phyloP scores from a whole-genome alignment of 345 rosid species.

The Gossypium herbaceum region DNA sequence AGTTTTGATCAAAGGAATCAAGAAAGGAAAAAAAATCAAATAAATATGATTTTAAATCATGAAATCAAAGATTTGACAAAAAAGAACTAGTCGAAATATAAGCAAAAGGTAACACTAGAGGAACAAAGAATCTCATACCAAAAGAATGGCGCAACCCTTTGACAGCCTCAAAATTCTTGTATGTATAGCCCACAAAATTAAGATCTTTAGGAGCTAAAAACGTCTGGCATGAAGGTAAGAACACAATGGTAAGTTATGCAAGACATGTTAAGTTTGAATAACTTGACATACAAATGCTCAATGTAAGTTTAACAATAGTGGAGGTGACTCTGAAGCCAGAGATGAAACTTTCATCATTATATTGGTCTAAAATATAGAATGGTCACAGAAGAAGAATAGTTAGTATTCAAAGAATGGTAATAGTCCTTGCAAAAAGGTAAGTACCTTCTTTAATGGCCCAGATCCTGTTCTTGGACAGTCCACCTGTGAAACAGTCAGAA shows the following conservation, averaged over 20 bases:
- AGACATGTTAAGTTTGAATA: neutral
- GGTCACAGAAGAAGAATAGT: neutral
- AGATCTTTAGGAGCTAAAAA: conserved; percentile 58
- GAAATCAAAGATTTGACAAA: conserved; percentile 2
- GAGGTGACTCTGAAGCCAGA: neutral
- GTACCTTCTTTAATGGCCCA: conserved; percentile 78
- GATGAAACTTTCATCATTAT: neutral
- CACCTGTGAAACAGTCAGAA: conserved; percentile 33
- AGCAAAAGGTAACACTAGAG: neutral
- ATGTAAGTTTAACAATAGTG: neutral
- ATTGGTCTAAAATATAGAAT: neutral
- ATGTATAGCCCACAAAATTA: conserved; percentile 88
- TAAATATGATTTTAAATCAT: neutral
- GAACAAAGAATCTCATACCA: conserved; percentile 34
- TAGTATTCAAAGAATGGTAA: neutral
- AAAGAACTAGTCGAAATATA: neutral
- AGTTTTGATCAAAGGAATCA: neutral
- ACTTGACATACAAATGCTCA: conserved; percentile 3
- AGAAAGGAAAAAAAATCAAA: neutral
- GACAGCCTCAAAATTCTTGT: conserved; percentile 81
- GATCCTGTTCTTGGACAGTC: conserved; percentile 61
- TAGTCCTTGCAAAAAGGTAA: neutral
- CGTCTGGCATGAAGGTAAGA: conserved; percentile 38
- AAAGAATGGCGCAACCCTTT: conserved; percentile 48
- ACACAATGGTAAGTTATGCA: neutral